phyloP scores from a whole-genome alignment of 257 asterid species.

The Solanum chaucha region DNA sequence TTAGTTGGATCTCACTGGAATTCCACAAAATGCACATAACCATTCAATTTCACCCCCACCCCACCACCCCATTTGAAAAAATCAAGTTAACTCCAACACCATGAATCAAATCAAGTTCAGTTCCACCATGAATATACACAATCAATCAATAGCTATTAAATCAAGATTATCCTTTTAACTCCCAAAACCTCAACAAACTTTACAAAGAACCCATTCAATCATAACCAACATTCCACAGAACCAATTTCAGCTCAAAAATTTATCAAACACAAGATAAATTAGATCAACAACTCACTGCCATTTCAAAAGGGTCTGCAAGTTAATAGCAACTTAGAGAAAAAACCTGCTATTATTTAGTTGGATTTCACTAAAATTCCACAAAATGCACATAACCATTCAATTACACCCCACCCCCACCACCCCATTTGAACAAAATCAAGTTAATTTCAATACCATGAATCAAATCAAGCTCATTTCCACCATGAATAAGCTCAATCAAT shows the following conservation, averaged over 20 bases:
- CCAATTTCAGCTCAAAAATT: neutral
- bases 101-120: neutral
- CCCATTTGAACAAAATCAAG: neutral
- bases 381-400: neutral
- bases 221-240: neutral
- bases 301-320: neutral
- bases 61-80: neutral
- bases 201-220: neutral
- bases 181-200: neutral
- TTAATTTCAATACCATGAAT: neutral
- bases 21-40: neutral
- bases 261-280: neutral
- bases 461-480: neutral
- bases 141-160: neutral
- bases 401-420: neutral
- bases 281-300: slow-evolving; percentile 33
- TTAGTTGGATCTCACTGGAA: neutral
- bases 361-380: neutral
- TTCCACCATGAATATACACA: neutral
- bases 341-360: neutral
- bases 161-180: neutral
- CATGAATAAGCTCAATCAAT: neutral
- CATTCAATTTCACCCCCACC: neutral
- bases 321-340: neutral
- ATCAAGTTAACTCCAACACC: neutral